Conservation (phyloP, 2,329 filamentous ascomycete genomes). For the Monosporascus ibericus region DNA sequence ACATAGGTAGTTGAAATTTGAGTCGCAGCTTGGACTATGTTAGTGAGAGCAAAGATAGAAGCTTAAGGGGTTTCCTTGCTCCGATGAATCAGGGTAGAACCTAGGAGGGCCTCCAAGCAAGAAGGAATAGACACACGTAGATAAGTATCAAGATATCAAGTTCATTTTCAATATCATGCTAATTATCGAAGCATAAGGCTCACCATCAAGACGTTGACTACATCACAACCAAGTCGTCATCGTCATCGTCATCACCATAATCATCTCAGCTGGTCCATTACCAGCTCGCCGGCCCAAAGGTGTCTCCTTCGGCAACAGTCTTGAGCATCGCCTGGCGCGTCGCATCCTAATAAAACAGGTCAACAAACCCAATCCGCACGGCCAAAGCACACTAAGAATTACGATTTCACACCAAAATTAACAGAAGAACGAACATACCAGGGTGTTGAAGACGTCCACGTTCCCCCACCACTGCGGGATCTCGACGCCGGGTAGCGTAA, state of each 20-base stretch:
- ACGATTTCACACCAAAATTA: no score
- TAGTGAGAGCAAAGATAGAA: neutral
- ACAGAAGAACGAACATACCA: slow-evolving; percentile 20
- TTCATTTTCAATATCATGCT: no score
- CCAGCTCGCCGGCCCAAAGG: slow-evolving; percentile 33
- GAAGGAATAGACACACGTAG: no score
- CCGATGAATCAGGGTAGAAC: no score
- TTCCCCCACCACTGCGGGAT: slow-evolving; percentile 45
- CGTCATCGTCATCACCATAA: no score
- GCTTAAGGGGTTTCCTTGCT: no score
- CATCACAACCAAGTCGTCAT: no score
- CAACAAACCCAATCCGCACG: neutral
- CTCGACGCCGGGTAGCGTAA: slow-evolving; percentile 29
- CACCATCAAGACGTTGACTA: no score
- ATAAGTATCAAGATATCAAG: no score
- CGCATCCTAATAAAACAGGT: slow-evolving; percentile 24
- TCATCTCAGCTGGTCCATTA: slow-evolving; percentile 5
- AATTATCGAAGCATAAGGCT: no score
- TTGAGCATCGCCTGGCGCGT: slow-evolving; percentile 23
- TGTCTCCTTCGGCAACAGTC: slow-evolving; percentile 24
- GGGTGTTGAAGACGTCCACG: slow-evolving; percentile 36
- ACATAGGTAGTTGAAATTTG: neutral
- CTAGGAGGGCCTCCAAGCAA: no score
- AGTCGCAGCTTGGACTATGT: neutral
- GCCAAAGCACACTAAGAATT: no score